Conservation (phyloP, 805 yeast species). For the Scheffersomyces coipomensis region DNA sequence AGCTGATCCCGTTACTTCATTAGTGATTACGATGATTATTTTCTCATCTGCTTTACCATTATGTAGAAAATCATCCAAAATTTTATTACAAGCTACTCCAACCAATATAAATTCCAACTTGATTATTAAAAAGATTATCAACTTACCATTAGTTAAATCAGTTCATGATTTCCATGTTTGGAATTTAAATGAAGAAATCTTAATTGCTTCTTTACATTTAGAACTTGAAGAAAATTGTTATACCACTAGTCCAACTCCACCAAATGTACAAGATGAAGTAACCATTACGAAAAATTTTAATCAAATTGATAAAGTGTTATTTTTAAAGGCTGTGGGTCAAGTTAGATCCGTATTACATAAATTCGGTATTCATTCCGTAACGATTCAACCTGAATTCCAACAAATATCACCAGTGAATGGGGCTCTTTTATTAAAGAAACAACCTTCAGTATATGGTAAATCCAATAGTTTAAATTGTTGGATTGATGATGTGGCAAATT, state of each 20-base stretch:
- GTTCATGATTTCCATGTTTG: conserved; percentile 96
- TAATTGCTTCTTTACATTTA: conserved; percentile 87
- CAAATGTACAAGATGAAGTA: conserved; percentile 3
- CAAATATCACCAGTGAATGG: too few species aligned
- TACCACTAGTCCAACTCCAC: neutral
- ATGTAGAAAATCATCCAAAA: conserved; percentile 82
- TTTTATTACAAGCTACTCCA: conserved; percentile 91
- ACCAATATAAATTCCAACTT: conserved; percentile 72
- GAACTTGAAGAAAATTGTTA: conserved; percentile 43
- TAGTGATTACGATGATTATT: conserved; percentile 82
- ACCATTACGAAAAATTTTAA: conserved; percentile 32
- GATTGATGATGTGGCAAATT: conserved; percentile 28
- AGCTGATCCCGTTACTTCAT: conserved; percentile 82
- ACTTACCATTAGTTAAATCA: conserved; percentile 71
- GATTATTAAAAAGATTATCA: conserved; percentile 65
- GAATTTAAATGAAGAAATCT: conserved; percentile 86
- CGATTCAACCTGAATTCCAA: conserved; percentile 92
- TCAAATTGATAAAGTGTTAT: conserved; percentile 36
- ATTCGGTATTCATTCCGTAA: conserved; percentile 87
- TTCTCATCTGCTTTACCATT: conserved; percentile 90
- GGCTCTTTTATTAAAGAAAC: conserved; percentile 5
- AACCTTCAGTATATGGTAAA: conserved; percentile 28
- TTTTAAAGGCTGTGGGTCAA: conserved; percentile 65
- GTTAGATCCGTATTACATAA: conserved; percentile 79
- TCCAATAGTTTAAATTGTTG: conserved; percentile 25